These are phyloP conservation scores for Paramecium caudatum DNA, from an alignment of 73 alveolate species.

Conservation along the genomic window DNA sequence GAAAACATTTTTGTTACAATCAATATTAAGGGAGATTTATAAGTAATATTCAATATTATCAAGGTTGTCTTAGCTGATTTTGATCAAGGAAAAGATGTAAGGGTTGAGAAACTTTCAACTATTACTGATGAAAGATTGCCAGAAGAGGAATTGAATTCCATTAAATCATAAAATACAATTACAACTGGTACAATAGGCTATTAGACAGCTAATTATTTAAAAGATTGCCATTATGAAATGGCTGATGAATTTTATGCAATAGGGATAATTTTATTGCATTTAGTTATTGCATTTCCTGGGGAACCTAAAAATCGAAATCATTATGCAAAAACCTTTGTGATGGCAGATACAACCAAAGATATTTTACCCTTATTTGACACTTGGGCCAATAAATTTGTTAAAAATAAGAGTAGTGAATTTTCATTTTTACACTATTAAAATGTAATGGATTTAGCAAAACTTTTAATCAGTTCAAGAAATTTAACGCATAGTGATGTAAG, in stretches of 20 bases:
- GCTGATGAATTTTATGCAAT: conserved; percentile 69
- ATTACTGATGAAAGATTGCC: conserved; percentile 60
- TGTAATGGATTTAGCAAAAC: conserved; percentile 40
- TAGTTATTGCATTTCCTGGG: conserved; percentile 65
- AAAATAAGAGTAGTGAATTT: conserved; percentile 24
- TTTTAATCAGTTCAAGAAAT: conserved; percentile 28
- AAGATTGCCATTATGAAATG: conserved; percentile 56
- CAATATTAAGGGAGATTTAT: conserved; percentile 45
- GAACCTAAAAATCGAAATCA: conserved; percentile 66
- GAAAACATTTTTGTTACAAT: conserved; percentile 69
- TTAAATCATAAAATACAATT: conserved; percentile 47
- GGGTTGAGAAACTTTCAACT: conserved; percentile 40
- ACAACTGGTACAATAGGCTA: conserved; percentile 60
- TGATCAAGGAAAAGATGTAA: conserved; percentile 67
- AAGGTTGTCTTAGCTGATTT: conserved; percentile 67
- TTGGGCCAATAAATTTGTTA: conserved; percentile 61
- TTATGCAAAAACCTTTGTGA: conserved; percentile 63
- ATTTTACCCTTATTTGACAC: conserved; percentile 28
- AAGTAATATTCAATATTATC: conserved; percentile 3
- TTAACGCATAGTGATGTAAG: conserved; percentile 46
- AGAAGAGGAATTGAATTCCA: conserved; percentile 47
- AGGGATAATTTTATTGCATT: conserved; percentile 44
- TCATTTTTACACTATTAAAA: conserved; percentile 25
- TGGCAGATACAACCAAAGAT: background rate
- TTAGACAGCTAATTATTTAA: conserved; percentile 50